Conservation (phyloP, 2,329 filamentous ascomycete genomes). For the Ceratocystis diversiconidia region DNA sequence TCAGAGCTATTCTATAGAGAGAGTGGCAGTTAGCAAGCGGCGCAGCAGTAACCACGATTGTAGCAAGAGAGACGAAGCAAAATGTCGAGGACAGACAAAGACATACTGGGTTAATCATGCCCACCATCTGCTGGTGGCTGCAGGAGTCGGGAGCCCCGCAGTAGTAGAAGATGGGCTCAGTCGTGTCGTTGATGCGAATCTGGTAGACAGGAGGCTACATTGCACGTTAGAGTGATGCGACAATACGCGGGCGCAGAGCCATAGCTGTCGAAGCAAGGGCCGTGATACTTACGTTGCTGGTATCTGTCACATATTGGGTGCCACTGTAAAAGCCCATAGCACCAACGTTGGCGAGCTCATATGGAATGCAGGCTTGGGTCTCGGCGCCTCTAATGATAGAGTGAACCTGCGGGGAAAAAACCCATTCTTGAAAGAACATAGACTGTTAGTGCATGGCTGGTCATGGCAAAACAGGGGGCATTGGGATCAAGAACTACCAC, state of each 20-base stretch:
- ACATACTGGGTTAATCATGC: slow-evolving; percentile 55
- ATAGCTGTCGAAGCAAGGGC: neutral
- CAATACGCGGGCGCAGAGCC: neutral
- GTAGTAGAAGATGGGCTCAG: slow-evolving; percentile 50
- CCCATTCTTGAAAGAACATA: slow-evolving; percentile 31
- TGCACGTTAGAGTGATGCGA: neutral
- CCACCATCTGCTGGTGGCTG: slow-evolving; percentile 53
- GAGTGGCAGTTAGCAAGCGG: slow-evolving; percentile 13
- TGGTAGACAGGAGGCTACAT: slow-evolving; percentile 30
- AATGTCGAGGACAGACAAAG: neutral
- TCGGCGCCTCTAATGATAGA: slow-evolving; percentile 49
- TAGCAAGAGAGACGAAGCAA: neutral
- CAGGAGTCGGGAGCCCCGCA: slow-evolving; percentile 56
- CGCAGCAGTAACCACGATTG: neutral
- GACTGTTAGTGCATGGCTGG: neutral
- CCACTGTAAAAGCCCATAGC: slow-evolving; percentile 41
- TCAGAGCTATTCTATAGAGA: slow-evolving; percentile 6
- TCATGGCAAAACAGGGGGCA: neutral
- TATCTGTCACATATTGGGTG: slow-evolving; percentile 31
- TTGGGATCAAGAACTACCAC: neutral
- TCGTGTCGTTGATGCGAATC: slow-evolving; percentile 41
- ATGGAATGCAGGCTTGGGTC: slow-evolving; percentile 48
- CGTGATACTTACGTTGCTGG: slow-evolving; percentile 29
- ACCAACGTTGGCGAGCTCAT: slow-evolving; percentile 36
- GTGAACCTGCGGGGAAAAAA: slow-evolving; percentile 49